Evolutionary conservation across 441 rosid species (phyloP).

Genomic region (Croton laevigatus): DNA sequence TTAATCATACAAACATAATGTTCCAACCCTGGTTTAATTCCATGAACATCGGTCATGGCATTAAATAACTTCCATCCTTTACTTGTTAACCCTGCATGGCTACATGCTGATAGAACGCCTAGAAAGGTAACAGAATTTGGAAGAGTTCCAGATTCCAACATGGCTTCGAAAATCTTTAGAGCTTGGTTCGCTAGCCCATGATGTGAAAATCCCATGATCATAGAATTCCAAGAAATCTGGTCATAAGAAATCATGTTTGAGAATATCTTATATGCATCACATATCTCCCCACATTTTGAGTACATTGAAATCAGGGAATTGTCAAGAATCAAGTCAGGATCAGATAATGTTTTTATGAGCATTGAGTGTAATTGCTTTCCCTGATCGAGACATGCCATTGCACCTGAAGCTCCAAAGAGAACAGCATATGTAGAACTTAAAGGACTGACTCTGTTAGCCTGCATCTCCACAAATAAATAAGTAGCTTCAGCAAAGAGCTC

Average conservation of each 20-base stretch:
- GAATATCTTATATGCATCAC: constrained; percentile 50
- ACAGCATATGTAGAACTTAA: constrained; percentile 51
- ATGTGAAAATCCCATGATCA: constrained; percentile 73
- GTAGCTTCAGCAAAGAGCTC: constrained; percentile 68
- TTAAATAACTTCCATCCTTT: constrained; percentile 50
- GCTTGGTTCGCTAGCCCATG: constrained; percentile 59
- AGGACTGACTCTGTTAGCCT: constrained; percentile 42
- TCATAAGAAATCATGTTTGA: constrained; percentile 48
- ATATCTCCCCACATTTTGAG: constrained; percentile 71
- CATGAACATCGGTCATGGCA: constrained; percentile 43
- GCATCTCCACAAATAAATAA: constrained; percentile 50
- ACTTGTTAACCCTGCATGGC: constrained; percentile 54
- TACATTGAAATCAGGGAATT: constrained; percentile 80
- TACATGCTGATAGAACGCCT: constrained; percentile 69
- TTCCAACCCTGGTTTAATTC: constrained; percentile 49
- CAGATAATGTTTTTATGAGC: constrained; percentile 44
- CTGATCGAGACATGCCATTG: constrained; percentile 57
- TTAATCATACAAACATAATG: constrained; percentile 67
- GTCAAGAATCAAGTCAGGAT: constrained; percentile 51
- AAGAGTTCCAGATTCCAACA: constrained; percentile 45
- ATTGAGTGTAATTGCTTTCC: constrained; percentile 64
- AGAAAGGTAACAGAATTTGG: constrained; percentile 73
- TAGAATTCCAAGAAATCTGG: constrained; percentile 75
- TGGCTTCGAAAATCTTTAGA: constrained; percentile 41
- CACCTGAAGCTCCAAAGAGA: constrained; percentile 78